These are phyloP conservation scores for Auricularia auricula-judae DNA, from an alignment of 768 basidiomycete species.

Conservation along the genomic window DNA sequence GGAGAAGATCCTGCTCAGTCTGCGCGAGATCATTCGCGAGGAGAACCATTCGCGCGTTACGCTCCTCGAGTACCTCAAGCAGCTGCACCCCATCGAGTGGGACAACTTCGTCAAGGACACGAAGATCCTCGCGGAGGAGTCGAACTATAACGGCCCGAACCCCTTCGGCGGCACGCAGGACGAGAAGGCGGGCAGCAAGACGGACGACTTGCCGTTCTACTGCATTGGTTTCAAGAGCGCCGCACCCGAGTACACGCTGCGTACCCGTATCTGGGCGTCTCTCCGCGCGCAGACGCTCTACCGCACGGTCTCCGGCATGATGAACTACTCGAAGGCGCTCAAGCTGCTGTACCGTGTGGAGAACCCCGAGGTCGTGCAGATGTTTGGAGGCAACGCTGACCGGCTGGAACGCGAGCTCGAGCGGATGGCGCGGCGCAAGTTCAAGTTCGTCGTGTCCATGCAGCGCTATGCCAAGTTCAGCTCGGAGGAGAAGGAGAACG, in stretches of 20 bases:
- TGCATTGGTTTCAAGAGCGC: conserved; percentile 99
- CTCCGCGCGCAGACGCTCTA: conserved; percentile 97
- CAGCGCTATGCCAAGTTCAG: conserved; percentile 99
- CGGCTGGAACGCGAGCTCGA: conserved; percentile 93
- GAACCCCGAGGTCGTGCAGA: conserved; percentile 97
- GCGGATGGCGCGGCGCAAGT: conserved; percentile 95
- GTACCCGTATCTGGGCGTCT: conserved; percentile 98
- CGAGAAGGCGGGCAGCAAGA: conserved; percentile 77
- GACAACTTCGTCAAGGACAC: conserved; percentile 99
- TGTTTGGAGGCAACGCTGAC: conserved; percentile 96
- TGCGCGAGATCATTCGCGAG: conserved; percentile 97
- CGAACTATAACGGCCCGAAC: conserved; percentile 66
- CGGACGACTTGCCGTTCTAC: conserved; percentile 93
- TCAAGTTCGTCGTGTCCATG: conserved; percentile 99
- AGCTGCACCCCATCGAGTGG: conserved; percentile 97
- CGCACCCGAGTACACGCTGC: conserved; percentile 94
- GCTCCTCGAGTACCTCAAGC: conserved; percentile 94
- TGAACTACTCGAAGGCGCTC: conserved; percentile 99
- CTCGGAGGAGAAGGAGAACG: conserved; percentile 98
- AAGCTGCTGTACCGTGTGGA: conserved; percentile 98
- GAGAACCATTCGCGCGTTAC: conserved; percentile 97
- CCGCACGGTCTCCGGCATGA: conserved; percentile 98
- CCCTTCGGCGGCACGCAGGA: conserved; percentile 48
- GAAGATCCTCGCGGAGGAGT: conserved; percentile 96
- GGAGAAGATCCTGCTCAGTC: conserved; percentile 95